Evolutionary conservation across 2,329 filamentous ascomycete genomes (phyloP).

Genomic region (Coniochaeta hoffmannii): DNA sequence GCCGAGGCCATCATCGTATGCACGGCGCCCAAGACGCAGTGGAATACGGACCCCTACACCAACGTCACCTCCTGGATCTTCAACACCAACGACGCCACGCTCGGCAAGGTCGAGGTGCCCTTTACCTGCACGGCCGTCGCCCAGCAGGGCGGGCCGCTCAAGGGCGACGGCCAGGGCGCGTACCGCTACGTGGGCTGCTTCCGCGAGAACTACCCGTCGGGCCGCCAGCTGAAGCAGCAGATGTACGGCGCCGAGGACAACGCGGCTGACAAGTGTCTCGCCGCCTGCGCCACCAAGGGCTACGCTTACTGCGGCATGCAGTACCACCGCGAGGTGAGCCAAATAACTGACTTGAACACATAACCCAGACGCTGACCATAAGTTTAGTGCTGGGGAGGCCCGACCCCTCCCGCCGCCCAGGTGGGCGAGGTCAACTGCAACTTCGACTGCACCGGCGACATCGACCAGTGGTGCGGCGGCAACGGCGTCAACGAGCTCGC

Average conservation of each 20-base stretch:
- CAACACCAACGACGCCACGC: slow-evolving; percentile 45
- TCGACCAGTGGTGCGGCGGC: slow-evolving; percentile 45
- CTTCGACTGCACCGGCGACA: slow-evolving; percentile 40
- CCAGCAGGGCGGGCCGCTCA: slow-evolving; percentile 43
- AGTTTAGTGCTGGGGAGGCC: slow-evolving; percentile 53
- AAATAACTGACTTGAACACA: too few relatives aligned
- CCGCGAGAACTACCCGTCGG: slow-evolving; percentile 44
- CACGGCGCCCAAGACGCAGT: slow-evolving; percentile 46
- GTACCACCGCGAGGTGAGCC: slow-evolving; percentile 42
- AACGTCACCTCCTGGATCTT: slow-evolving; percentile 44
- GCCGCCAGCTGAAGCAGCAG: slow-evolving; percentile 38
- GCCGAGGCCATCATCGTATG: slow-evolving; percentile 46
- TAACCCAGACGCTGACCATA: too few relatives aligned
- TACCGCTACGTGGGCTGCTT: slow-evolving; percentile 36
- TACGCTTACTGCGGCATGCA: slow-evolving; percentile 39
- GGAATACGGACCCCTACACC: slow-evolving; percentile 43
- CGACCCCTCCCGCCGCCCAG: slow-evolving; percentile 33
- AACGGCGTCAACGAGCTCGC: background rate
- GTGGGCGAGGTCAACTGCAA: slow-evolving; percentile 41
- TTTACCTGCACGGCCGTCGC: slow-evolving; percentile 45
- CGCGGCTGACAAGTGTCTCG: slow-evolving; percentile 37
- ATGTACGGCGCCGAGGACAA: slow-evolving; percentile 31
- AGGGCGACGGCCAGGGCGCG: slow-evolving; percentile 28
- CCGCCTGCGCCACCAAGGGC: slow-evolving; percentile 27
- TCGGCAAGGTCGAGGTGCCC: slow-evolving; percentile 43